A percentile compares a stretch with the other conserved stretches of the same genome.
Evolutionary conservation across 208 protist species (phyloP).

Genomic region (Naegleria lovaniensis): DNA sequence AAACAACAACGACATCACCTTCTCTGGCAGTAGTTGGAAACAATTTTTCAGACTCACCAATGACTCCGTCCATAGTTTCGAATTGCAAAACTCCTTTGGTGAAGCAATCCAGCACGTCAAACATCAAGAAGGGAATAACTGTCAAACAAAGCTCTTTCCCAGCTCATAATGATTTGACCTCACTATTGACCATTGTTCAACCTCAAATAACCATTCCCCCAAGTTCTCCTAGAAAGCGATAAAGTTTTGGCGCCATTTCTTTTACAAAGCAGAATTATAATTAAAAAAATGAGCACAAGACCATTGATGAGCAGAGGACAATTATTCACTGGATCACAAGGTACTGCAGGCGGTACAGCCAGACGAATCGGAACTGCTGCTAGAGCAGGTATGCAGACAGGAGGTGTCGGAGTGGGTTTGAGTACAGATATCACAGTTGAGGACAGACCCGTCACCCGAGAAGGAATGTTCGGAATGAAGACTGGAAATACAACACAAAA

Average conservation of each 20-base stretch:
- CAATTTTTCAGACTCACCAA: too few species aligned
- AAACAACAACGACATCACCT: too few species aligned
- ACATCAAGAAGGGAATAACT: too few species aligned
- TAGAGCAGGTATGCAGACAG: not conserved
- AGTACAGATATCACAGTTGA: not conserved
- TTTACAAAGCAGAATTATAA: not conserved
- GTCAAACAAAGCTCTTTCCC: too few species aligned
- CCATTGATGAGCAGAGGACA: not conserved
- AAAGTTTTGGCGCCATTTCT: not conserved
- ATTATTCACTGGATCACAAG: not conserved
- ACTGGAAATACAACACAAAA: constrained; percentile 63
- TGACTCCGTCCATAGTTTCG: too few species aligned
- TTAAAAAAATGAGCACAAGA: not conserved
- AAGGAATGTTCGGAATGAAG: constrained; percentile 53
- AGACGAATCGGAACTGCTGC: not conserved
- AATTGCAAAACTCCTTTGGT: too few species aligned
- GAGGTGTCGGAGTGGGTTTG: not conserved
- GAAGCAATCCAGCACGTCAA: too few species aligned
- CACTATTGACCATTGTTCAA: too few species aligned
- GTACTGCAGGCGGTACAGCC: not conserved
- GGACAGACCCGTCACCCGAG: constrained; percentile 22
- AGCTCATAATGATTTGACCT: too few species aligned
- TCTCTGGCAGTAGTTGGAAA: too few species aligned
- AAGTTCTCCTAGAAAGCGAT: too few species aligned
- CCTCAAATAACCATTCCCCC: too few species aligned